Percentiles rank a stretch among this genome's conserved stretches.
phyloP scores from a whole-genome alignment of 2,329 filamentous ascomycete genomes.

The Penicillium sclerotiorum region DNA sequence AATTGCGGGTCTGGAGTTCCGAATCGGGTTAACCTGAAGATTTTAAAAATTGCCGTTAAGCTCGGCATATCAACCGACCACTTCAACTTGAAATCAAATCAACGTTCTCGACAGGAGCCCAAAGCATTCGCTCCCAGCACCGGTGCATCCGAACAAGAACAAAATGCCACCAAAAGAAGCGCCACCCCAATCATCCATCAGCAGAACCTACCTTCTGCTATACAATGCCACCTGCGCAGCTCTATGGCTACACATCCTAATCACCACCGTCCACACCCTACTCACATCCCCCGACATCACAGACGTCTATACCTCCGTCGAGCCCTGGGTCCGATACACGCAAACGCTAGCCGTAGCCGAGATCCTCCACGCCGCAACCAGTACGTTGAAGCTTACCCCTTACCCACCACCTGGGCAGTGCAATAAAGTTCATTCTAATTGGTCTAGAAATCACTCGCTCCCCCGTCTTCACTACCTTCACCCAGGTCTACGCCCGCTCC shows the following conservation, averaged over 20 bases:
- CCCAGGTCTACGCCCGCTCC: slow-evolving; percentile 33
- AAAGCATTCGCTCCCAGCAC: neutral
- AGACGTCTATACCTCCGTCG: slow-evolving; percentile 24
- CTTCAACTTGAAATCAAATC: too few species aligned
- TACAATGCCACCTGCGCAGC: slow-evolving; percentile 28
- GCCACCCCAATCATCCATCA: neutral
- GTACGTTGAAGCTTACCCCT: slow-evolving; percentile 19
- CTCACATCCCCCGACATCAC: slow-evolving; percentile 7
- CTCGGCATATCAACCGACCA: too few species aligned
- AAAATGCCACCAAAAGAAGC: slow-evolving; percentile 1
- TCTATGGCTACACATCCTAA: slow-evolving; percentile 30
- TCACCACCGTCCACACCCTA: slow-evolving; percentile 13
- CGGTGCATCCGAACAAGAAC: neutral
- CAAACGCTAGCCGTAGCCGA: slow-evolving; percentile 31
- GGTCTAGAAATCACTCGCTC: slow-evolving; percentile 29
- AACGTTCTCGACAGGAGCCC: too few species aligned
- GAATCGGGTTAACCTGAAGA: slow-evolving; percentile 1
- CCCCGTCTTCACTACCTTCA: slow-evolving; percentile 34
- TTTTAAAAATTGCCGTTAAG: neutral
- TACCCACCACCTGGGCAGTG: neutral
- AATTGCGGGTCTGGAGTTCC: neutral
- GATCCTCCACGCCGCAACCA: slow-evolving; percentile 29
- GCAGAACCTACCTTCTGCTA: slow-evolving; percentile 24
- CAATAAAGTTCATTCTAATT: slow-evolving; percentile 7
- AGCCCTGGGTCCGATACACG: slow-evolving; percentile 28